Evolutionary conservation across 2,329 filamentous ascomycete genomes (phyloP).

Genomic region (Calonectria pseudoturangicola): DNA sequence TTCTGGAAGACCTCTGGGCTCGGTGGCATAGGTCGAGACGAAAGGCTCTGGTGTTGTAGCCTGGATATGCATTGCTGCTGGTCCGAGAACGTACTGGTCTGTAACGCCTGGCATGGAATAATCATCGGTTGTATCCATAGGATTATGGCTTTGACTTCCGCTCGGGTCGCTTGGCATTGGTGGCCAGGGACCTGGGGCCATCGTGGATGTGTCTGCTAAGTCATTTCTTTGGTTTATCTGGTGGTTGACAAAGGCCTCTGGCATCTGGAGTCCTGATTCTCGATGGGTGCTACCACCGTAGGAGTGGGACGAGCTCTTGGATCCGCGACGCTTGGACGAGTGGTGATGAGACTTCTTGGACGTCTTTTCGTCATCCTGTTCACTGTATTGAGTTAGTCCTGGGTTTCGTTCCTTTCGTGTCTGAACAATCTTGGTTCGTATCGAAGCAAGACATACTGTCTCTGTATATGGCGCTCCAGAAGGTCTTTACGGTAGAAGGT

Average conservation of each 20-base stretch:
- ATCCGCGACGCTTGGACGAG: slow-evolving; percentile 38
- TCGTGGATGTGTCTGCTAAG: slow-evolving; percentile 34
- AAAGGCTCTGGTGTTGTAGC: slow-evolving; percentile 43
- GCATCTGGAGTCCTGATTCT: slow-evolving; percentile 48
- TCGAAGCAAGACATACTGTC: slow-evolving; percentile 58
- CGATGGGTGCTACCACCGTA: slow-evolving; percentile 36
- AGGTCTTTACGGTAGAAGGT: slow-evolving; percentile 76
- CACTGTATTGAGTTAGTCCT: slow-evolving; percentile 47
- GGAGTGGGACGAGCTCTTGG: slow-evolving; percentile 45
- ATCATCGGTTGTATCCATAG: slow-evolving; percentile 46
- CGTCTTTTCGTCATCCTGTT: slow-evolving; percentile 44
- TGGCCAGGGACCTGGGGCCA: slow-evolving; percentile 51
- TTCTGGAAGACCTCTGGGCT: slow-evolving; percentile 51
- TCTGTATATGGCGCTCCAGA: slow-evolving; percentile 72
- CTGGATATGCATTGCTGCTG: slow-evolving; percentile 42
- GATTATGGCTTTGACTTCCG: slow-evolving; percentile 40
- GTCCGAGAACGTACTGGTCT: slow-evolving; percentile 50
- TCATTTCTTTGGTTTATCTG: slow-evolving; percentile 38
- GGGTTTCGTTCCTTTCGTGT: neutral
- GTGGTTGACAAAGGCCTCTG: slow-evolving; percentile 40
- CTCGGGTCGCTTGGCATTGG: slow-evolving; percentile 39
- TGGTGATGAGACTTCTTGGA: slow-evolving; percentile 34
- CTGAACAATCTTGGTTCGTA: neutral
- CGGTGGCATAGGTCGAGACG: slow-evolving; percentile 46
- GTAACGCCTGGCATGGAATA: slow-evolving; percentile 48